Evolutionary conservation across 306 rosid genomes (phyloP).

Genomic region (Sicyos edulis): DNA sequence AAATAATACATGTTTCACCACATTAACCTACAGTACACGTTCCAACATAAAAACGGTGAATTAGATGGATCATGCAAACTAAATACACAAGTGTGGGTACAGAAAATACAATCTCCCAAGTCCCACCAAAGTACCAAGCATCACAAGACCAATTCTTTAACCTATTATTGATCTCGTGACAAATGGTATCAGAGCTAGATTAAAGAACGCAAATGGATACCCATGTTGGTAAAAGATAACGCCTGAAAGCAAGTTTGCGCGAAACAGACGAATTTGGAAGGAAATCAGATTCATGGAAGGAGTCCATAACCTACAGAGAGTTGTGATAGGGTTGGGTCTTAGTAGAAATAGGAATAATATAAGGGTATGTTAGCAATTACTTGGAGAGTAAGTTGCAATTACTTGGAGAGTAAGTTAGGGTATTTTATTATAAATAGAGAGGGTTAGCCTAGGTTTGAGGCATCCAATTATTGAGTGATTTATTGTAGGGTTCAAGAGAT

Average conservation of each 20-base stretch:
- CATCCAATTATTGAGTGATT: too few species aligned
- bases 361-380: too few species aligned
- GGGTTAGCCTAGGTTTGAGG: too few species aligned
- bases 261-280: not conserved
- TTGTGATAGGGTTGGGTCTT: too few species aligned
- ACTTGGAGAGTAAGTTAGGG: too few species aligned
- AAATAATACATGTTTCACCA: not conserved
- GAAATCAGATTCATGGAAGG: not conserved
- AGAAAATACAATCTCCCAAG: not conserved
- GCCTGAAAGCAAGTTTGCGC: not conserved
- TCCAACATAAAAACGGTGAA: not conserved
- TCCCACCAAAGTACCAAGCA: not conserved
- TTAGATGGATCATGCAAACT: not conserved
- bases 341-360: too few species aligned
- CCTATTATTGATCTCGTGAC: not conserved
- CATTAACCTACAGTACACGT: not conserved
- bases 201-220: not conserved
- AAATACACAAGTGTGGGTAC: not conserved
- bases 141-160: not conserved
- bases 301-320: not conserved
- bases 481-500: too few species aligned
- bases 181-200: not conserved
- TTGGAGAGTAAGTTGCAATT: too few species aligned
- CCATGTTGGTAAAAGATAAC: not conserved
- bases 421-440: too few species aligned